phyloP scores from a whole-genome alignment of 352 stramenopile genomes.

The Phytophthora meadii region DNA sequence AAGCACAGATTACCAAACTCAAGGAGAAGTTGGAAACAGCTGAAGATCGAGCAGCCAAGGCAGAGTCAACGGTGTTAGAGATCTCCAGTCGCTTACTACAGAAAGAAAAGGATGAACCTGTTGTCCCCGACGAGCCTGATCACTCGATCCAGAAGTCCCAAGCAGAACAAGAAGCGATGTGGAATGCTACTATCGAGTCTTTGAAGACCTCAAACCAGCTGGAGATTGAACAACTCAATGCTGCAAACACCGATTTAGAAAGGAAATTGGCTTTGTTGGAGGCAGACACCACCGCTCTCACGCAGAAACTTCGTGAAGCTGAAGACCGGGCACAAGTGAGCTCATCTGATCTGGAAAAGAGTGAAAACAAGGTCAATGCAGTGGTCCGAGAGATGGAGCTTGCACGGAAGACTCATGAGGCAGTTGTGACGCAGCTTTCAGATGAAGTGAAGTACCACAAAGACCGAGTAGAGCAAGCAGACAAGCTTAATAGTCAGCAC shows the following conservation, averaged over 20 bases:
- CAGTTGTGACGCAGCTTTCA: conserved; percentile 21
- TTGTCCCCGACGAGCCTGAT: conserved; percentile 10
- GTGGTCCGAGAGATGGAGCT: conserved; percentile 27
- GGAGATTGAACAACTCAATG: conserved; percentile 21
- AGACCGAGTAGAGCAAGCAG: conserved; percentile 41
- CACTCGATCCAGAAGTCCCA: conserved; percentile 14
- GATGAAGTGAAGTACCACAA: conserved; percentile 39
- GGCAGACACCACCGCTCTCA: conserved; percentile 2
- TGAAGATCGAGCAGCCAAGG: conserved; percentile 25
- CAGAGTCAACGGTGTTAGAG: conserved; percentile 39
- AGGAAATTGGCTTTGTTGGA: conserved; percentile 17
- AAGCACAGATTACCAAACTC: conserved; percentile 35
- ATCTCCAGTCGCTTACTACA: conserved; percentile 34
- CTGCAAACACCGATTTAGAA: conserved; percentile 28
- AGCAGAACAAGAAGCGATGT: conserved; percentile 25
- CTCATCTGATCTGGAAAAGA: conserved; percentile 23
- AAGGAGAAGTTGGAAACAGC: conserved; percentile 35
- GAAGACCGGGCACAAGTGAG: conserved; percentile 27
- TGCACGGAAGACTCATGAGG: conserved; percentile 24
- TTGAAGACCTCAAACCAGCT: conserved; percentile 22
- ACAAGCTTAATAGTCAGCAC: conserved; percentile 41
- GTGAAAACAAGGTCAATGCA: conserved; percentile 5
- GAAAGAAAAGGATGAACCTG: conserved; percentile 37
- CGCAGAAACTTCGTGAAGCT: conserved; percentile 14
- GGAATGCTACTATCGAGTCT: conserved; percentile 13